Base-by-base conservation (phyloP, 768 basidiomycete genomes). In the Daedalea quercina region DNA sequence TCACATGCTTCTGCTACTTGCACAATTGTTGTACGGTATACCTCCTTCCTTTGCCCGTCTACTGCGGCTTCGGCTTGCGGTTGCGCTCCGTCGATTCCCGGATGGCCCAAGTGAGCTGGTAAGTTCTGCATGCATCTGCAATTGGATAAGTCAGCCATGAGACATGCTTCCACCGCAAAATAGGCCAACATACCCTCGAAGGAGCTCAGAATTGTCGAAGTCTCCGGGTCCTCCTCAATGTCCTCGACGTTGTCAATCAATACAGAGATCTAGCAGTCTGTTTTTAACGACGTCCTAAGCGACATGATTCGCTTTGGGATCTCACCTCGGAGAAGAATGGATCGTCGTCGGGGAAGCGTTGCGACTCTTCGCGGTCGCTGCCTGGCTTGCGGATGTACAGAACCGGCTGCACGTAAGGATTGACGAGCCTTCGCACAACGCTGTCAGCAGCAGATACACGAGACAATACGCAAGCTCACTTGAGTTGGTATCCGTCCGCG, bases 91-190 rank as follows among this genome's bases (percentile, higher is more conserved):
- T 81, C 28, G 90, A 85, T 57, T 80, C 74, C 45, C 92, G 85
- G 66, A 95, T 94, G 25, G 92, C 90, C 93, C 93, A 95, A 22
- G 92, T 94, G 55, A 95, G 76, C 67, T 94, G 84, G 60, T 95
- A 95, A 7, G 92, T 87, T 70, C 79, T 84, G 61, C 84, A 86
- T 41, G 92, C 92, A 69, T 93, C 89, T 90, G 55, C 1, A 57
- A 47, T 17, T 9, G 52, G 9, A 23, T 19, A 33, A 58, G 13
- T 58, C 12, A 33, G 31, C 48, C 42, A 51, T 3, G 26, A 11
- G 34, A 20, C 2, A 44, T 17, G 28, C 40, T 12, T 43, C 25
- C 31, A 20, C 11, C 8, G 1, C 28, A 15, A 19, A 0, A 24
- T 3, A n/a, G 3, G 3, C 33, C 9, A 22, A 67, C 68, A 59